Evolutionary conservation across 2,329 filamentous ascomycete species (phyloP).

Genomic region (Colletotrichum sp.): DNA sequence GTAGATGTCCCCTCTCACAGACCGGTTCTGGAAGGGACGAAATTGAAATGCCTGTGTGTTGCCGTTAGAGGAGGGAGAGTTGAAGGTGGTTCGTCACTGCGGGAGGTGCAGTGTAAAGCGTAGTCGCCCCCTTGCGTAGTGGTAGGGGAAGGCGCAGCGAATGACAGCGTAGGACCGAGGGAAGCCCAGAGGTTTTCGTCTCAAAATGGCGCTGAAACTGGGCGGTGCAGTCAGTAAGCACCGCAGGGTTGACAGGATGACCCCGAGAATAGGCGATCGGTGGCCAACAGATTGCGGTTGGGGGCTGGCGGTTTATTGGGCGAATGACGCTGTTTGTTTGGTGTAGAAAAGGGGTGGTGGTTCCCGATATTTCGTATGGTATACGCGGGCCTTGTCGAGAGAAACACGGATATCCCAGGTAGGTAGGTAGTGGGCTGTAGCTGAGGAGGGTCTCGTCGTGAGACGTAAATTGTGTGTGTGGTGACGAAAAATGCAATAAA

Average conservation of each 20-base stretch:
- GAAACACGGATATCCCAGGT: constrained; percentile 18
- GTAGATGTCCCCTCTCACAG: neutral
- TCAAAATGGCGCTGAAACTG: constrained; percentile 22
- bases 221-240: constrained; percentile 21
- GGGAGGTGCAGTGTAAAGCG: neutral
- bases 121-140: constrained; percentile 2
- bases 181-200: constrained; percentile 17
- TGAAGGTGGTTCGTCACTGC: constrained; percentile 1
- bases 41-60: constrained; percentile 6
- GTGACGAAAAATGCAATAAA: neutral
- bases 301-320: neutral
- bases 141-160: constrained; percentile 1
- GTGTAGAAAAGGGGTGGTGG: constrained; percentile 3
- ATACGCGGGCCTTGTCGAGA: neutral
- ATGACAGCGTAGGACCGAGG: neutral
- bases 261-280: constrained; percentile 3
- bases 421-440: neutral
- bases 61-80: neutral
- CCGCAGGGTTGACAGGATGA: constrained; percentile 4
- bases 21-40: neutral
- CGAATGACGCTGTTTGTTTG: neutral
- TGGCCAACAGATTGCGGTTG: constrained; percentile 3
- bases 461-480: neutral
- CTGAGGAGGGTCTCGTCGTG: neutral
- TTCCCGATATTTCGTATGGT: neutral